These are phyloP conservation scores for Phyllosticta citrichinensis DNA, from an alignment of 2,329 filamentous ascomycete genomes.

Conservation along the genomic window DNA sequence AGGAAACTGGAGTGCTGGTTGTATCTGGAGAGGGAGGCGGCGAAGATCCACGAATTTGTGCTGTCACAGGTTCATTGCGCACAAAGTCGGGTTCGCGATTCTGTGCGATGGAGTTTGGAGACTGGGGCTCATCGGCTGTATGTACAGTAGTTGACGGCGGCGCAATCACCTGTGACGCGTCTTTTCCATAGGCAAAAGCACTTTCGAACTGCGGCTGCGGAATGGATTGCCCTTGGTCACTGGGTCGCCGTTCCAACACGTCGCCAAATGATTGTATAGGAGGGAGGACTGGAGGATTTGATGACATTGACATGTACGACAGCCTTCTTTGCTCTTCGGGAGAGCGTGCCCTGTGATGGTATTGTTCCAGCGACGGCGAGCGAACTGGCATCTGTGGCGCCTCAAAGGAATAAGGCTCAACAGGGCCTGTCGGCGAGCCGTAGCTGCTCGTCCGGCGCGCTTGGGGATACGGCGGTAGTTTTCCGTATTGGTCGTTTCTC, in stretches of 20 bases:
- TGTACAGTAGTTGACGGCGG: constrained; percentile 6
- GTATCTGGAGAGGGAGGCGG: constrained; percentile 12
- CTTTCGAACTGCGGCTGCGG: background rate
- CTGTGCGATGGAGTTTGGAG: constrained; percentile 14
- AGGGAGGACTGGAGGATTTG: constrained; percentile 27
- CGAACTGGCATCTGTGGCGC: constrained; percentile 18
- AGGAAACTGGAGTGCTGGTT: constrained; percentile 13
- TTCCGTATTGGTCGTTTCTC: background rate
- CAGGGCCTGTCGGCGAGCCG: constrained; percentile 23
- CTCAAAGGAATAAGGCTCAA: constrained; percentile 31
- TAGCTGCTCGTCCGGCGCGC: constrained; percentile 27
- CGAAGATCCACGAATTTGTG: constrained; percentile 20
- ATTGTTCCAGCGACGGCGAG: constrained; percentile 38
- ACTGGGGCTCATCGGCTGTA: background rate
- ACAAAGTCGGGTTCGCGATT: constrained; percentile 23
- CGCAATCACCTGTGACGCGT: constrained; percentile 19
- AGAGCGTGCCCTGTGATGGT: constrained; percentile 36
- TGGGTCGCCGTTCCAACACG: background rate
- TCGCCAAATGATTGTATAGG: constrained; percentile 26
- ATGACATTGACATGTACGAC: constrained; percentile 23
- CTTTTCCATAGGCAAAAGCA: constrained; percentile 16
- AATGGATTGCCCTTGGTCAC: background rate
- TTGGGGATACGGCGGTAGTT: background rate
- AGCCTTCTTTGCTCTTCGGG: constrained; percentile 33
- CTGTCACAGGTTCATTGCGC: constrained; percentile 19